phyloP scores from a whole-genome alignment of 352 stramenopile genomes.

The Pythium utonaiense region DNA sequence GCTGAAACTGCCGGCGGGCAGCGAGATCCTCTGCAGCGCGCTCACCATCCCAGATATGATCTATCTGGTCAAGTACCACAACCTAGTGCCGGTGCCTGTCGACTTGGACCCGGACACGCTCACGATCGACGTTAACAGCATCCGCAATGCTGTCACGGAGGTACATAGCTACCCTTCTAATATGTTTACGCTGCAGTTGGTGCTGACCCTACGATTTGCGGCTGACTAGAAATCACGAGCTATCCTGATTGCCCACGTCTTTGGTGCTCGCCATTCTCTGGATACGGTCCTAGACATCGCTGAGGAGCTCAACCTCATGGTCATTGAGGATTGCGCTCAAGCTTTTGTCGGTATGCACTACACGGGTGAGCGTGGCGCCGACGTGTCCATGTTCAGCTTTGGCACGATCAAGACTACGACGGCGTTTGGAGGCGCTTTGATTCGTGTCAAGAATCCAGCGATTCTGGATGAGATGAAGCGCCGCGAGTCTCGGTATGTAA shows the following conservation, averaged over 20 bases:
- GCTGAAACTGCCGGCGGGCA: slow-evolving; percentile 59
- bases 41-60: slow-evolving; percentile 88
- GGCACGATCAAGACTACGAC: slow-evolving; percentile 85
- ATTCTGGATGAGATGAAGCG: slow-evolving; percentile 68
- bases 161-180: too few relatives aligned
- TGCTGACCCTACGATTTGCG: too few relatives aligned
- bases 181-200: too few relatives aligned
- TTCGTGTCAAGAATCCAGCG: slow-evolving; percentile 51
- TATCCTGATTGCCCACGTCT: slow-evolving; percentile 80
- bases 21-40: slow-evolving; percentile 73
- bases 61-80: slow-evolving; percentile 70
- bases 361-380: slow-evolving; percentile 50
- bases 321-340: slow-evolving; percentile 82
- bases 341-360: slow-evolving; percentile 66
- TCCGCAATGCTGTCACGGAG: slow-evolving; percentile 43
- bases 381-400: slow-evolving; percentile 88
- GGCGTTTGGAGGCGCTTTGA: slow-evolving; percentile 67
- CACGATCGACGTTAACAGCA: slow-evolving; percentile 41
- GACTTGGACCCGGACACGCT: slow-evolving; percentile 69
- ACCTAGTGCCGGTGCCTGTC: slow-evolving; percentile 66
- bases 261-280: slow-evolving; percentile 62
- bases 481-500: slow-evolving; percentile 46
- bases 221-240: slow-evolving; percentile 46
- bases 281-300: slow-evolving; percentile 51
- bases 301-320: slow-evolving; percentile 41